A percentile compares a stretch with the other conserved stretches of the same genome.
phyloP scores from a whole-genome alignment of 2,329 filamentous ascomycete species.

The Phyllachora maydis region DNA sequence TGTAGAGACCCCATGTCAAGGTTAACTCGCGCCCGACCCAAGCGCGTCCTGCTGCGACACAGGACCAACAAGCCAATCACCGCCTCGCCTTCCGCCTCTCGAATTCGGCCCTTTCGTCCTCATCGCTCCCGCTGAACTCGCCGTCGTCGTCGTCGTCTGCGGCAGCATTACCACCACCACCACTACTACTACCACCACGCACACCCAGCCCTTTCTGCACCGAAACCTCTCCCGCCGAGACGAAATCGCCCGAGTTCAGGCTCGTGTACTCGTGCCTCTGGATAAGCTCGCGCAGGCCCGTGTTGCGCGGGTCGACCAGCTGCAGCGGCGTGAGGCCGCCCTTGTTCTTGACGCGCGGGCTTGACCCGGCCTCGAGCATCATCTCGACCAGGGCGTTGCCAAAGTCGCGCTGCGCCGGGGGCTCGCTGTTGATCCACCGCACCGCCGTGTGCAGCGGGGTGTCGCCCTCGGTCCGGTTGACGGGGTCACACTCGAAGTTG shows the following conservation, averaged over 20 bases:
- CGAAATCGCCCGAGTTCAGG: conserved; percentile 37
- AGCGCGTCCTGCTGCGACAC: too few relatives aligned
- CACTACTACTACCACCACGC: conserved; percentile 4
- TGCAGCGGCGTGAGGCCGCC: conserved; percentile 51
- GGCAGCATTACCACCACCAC: too few relatives aligned
- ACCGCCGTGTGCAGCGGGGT: conserved; percentile 65
- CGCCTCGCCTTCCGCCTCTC: conserved; percentile 24
- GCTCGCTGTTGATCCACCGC: conserved; percentile 52
- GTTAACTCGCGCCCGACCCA: too few relatives aligned
- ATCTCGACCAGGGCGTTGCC: conserved; percentile 52
- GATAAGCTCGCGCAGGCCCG: conserved; percentile 37
- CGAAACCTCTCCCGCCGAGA: conserved; percentile 14
- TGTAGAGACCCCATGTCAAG: too few relatives aligned
- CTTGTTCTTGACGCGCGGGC: conserved; percentile 41
- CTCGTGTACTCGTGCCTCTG: conserved; percentile 49
- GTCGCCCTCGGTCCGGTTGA: conserved; percentile 50
- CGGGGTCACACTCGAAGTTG: conserved; percentile 66
- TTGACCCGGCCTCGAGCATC: conserved; percentile 60
- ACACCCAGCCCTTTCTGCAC: conserved; percentile 4
- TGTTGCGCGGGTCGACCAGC: conserved; percentile 53
- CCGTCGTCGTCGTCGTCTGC: conserved; percentile 28
- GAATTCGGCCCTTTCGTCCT: conserved; percentile 41
- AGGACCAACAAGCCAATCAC: too few relatives aligned
- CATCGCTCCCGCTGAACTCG: conserved; percentile 43
- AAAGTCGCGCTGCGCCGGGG: conserved; percentile 38